phyloP scores from a whole-genome alignment of 2,329 filamentous ascomycete species.

The Penicillium sp. region DNA sequence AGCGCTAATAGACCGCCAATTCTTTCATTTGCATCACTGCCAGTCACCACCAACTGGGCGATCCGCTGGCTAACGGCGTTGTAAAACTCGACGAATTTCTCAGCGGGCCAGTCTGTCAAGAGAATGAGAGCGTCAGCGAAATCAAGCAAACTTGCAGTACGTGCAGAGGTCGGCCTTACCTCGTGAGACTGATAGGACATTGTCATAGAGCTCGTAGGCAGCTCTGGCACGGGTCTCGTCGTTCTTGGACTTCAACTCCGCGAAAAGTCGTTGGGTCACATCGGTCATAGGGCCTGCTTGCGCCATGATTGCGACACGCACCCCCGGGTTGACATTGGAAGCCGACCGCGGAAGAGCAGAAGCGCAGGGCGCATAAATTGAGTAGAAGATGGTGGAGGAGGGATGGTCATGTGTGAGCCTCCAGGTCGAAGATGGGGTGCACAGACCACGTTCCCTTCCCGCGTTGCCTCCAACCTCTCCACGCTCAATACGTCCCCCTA shows the following conservation, averaged over 20 bases:
- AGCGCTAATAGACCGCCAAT: constrained; percentile 90
- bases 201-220: constrained; percentile 48
- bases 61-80: constrained; percentile 65
- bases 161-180: constrained; percentile 30
- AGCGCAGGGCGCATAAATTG: constrained; percentile 19
- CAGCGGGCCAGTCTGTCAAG: constrained; percentile 68
- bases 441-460: constrained; percentile 19
- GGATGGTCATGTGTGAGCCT: constrained; percentile 29
- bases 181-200: constrained; percentile 47
- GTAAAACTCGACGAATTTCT: constrained; percentile 73
- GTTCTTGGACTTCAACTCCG: constrained; percentile 58
- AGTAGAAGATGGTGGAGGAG: constrained; percentile 21
- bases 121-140: constrained; percentile 12
- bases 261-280: constrained; percentile 55
- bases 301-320: constrained; percentile 44
- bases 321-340: constrained; percentile 41
- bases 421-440: constrained; percentile 23
- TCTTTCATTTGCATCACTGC: constrained; percentile 81
- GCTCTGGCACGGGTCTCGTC: constrained; percentile 50
- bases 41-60: constrained; percentile 74
- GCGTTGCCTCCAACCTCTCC: not conserved
- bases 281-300: constrained; percentile 48
- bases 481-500: not conserved
- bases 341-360: constrained; percentile 29
- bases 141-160: not conserved